A percentile compares a stretch with the other conserved stretches of the same genome.
phyloP scores from a whole-genome alignment of 371 early-diverging fungal genomes.

The Mortierella sp. region DNA sequence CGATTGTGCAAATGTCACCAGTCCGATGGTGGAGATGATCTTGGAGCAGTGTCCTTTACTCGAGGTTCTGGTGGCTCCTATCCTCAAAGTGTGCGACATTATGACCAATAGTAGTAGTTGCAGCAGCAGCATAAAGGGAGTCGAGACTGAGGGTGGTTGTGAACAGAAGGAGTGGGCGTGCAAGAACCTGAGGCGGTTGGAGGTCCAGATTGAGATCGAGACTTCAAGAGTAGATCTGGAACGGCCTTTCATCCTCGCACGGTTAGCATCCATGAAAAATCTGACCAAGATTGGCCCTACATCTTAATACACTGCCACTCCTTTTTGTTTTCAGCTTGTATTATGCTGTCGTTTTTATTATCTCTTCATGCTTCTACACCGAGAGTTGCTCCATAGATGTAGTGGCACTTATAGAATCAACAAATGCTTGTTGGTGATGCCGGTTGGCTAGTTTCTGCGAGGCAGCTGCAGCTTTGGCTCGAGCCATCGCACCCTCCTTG shows the following conservation, averaged over 20 bases:
- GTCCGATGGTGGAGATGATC: background rate
- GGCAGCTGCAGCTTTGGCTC: background rate
- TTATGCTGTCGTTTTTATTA: background rate
- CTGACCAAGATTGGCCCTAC: background rate
- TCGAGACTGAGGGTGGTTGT: background rate
- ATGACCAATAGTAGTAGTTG: background rate
- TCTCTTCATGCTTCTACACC: background rate
- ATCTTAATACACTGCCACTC: background rate
- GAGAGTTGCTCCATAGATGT: background rate
- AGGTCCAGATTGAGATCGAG: slow-evolving; percentile 6
- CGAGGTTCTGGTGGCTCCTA: background rate
- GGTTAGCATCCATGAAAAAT: background rate
- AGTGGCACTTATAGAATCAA: background rate
- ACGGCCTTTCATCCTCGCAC: background rate
- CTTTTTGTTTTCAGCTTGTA: background rate
- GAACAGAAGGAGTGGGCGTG: background rate
- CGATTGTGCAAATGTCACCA: background rate
- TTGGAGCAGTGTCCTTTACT: background rate
- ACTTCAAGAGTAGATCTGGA: background rate
- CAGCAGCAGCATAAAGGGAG: background rate
- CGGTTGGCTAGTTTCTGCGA: background rate
- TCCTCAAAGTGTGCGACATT: background rate
- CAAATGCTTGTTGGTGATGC: background rate
- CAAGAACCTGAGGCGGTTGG: background rate
- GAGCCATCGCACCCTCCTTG: slow-evolving; percentile 8